phyloP scores from a whole-genome alignment of 345 rosid species.

The Dipteronia sinensis region DNA sequence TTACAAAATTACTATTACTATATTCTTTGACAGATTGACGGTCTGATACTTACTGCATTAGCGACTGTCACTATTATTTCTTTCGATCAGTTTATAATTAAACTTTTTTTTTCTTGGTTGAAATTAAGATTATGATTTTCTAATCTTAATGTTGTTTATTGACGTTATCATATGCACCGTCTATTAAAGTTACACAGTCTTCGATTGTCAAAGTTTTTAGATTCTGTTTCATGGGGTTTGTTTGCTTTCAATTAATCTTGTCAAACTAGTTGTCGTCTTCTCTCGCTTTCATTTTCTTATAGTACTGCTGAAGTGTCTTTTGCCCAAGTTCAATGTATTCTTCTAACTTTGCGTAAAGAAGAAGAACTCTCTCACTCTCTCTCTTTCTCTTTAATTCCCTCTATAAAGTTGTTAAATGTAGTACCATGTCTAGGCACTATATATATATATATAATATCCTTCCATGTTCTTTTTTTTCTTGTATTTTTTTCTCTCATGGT shows the following conservation, averaged over 20 bases:
- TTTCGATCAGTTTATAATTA: too few species aligned
- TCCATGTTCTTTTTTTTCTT: neutral
- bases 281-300: neutral
- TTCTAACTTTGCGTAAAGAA: constrained; percentile 66
- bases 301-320: constrained; percentile 20
- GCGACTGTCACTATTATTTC: too few species aligned
- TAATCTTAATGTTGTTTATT: too few species aligned
- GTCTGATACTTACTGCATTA: too few species aligned
- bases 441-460: constrained; percentile 9
- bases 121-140: too few species aligned
- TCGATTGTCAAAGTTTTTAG: neutral
- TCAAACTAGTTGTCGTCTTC: neutral
- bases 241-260: neutral
- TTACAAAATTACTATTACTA: too few species aligned
- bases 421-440: constrained; percentile 23
- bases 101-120: too few species aligned
- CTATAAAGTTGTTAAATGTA: constrained; percentile 29
- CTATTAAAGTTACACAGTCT: neutral
- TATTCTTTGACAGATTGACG: too few species aligned
- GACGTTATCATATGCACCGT: too few species aligned
- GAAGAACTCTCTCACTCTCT: constrained; percentile 42
- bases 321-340: constrained; percentile 56
- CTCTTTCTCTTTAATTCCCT: neutral
- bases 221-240: neutral
- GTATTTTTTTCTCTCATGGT: neutral